phyloP scores from a whole-genome alignment of 1,284 basidiomycete genomes.

The Puccinia novopanici region DNA sequence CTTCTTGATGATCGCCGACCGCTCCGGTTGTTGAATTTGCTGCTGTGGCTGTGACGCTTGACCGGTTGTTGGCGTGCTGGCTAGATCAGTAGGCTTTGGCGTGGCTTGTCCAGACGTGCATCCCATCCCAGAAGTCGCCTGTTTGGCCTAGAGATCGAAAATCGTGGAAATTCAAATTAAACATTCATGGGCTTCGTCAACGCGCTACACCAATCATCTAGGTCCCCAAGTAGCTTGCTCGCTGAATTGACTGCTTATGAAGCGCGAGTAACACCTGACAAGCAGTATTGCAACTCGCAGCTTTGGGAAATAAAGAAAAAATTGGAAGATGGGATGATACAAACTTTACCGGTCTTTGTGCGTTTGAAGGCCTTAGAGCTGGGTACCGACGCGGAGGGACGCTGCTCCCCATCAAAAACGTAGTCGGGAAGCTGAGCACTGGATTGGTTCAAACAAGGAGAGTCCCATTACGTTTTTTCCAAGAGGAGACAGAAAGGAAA shows the following conservation, averaged over 20 bases:
- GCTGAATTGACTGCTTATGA: not conserved
- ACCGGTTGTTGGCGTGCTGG: not conserved
- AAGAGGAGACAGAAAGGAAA: not conserved
- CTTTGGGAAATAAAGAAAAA: not conserved
- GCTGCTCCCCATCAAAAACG: conserved; percentile 78
- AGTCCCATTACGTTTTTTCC: conserved; percentile 52
- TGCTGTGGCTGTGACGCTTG: not conserved
- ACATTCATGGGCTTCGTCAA: conserved; percentile 11
- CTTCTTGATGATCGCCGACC: conserved; percentile 26
- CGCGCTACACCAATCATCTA: not conserved
- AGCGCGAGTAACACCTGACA: not conserved
- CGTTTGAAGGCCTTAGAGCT: conserved; percentile 64
- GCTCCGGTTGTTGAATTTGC: conserved; percentile 25
- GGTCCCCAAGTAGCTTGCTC: not conserved
- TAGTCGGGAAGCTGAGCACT: conserved; percentile 76
- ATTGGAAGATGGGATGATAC: conserved; percentile 35
- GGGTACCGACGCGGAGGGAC: conserved; percentile 65
- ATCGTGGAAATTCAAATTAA: conserved; percentile 8
- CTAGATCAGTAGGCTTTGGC: not conserved
- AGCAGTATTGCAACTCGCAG: not conserved
- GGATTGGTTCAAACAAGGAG: conserved; percentile 24
- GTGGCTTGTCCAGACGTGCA: conserved; percentile 4
- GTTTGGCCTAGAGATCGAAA: conserved; percentile 18
- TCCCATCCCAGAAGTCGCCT: conserved; percentile 4
- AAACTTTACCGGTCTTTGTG: conserved; percentile 74